Evolutionary conservation across 2,329 filamentous ascomycete genomes (phyloP), one percentile per base, ranked within the genome.

Genomic region (Alternaria sp.): DNA sequence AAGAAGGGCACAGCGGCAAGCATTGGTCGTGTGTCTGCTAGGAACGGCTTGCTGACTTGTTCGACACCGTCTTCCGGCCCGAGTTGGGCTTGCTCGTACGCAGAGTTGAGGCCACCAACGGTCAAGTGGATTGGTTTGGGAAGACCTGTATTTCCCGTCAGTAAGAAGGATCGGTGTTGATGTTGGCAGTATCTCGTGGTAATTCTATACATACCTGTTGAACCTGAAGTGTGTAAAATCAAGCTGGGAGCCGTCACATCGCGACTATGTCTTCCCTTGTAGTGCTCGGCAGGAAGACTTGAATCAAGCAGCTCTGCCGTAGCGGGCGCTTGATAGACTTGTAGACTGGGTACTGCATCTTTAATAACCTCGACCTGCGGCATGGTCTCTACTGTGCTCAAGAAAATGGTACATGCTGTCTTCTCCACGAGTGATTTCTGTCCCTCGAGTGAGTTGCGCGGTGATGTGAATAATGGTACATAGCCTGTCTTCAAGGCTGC

Each of bases 201-300:
- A 4, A 27, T 27, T 2, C 8, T 8, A 14, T 40, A 0, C 55
- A 18, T 45, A 34, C 55, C 55, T 3, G 55, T 57, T 22, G 55
- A 57, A 12, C 55, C 55, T 2, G 55, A 57, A 12, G 55, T 57
- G 16, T 57, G 55, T 11, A 57, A n/a, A 12, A 57, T 57, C 22
- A 57, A 25, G 10, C 48, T 53, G 3, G 25, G 12, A 9, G 55
- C 55, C 2, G n/a, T 27, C 12, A 22, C 10, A n/a, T 53, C 32
- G n/a, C 40, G 30, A 12, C 30, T 10, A 8, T 57, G 55, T 53
- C 40, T 45, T 3, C 55, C 55, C 10, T n/a, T 9, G 20, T 57
- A 57, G n/a, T 40, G 32, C 5, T 45, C 40, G 11, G 20, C 3
- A 4, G 40, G 40, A 16, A 28, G 9, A n/a, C n/a, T 57, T 4